Evolutionary conservation across 75 land plant species (phyloP).

Genomic region (Sequoia sempervirens): DNA sequence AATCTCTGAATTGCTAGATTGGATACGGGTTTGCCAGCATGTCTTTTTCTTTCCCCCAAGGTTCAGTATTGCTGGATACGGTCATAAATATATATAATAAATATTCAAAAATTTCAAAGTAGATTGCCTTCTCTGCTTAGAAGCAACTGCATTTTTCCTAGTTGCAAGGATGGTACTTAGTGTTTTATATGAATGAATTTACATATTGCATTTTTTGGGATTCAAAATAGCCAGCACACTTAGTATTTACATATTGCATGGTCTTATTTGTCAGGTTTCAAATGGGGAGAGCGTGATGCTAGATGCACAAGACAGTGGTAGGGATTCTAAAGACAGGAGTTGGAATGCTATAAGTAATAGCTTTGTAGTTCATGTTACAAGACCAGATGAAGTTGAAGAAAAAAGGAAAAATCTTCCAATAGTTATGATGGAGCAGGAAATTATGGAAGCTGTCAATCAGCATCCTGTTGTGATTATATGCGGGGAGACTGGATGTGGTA

Average conservation of each 20-base stretch:
- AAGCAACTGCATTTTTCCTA: not conserved
- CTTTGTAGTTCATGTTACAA: slow-evolving; percentile 59
- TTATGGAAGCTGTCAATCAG: slow-evolving; percentile 92
- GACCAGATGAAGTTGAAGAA: slow-evolving; percentile 70
- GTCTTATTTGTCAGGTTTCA: not conserved
- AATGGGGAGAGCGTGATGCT: not conserved
- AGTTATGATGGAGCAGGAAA: slow-evolving; percentile 99
- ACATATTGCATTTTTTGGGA: not conserved
- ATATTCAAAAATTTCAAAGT: not conserved
- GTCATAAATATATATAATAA: too few species aligned
- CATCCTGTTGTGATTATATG: slow-evolving; percentile 75
- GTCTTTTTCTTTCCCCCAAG: not conserved
- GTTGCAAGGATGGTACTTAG: too few species aligned
- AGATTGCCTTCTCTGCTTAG: not conserved
- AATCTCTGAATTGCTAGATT: not conserved
- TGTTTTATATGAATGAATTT: not conserved
- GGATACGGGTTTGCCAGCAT: not conserved
- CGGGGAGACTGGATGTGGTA: slow-evolving; percentile 99
- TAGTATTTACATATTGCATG: not conserved
- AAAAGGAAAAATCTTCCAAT: slow-evolving; percentile 80
- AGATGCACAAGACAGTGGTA: slow-evolving; percentile 1
- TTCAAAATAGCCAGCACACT: not conserved
- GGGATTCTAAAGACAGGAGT: not conserved
- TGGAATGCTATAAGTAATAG: not conserved
- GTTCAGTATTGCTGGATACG: not conserved